Evolutionary conservation across 805 yeast species (phyloP), one percentile per base, ranked within the genome.

Genomic region (Candida berthetii): DNA sequence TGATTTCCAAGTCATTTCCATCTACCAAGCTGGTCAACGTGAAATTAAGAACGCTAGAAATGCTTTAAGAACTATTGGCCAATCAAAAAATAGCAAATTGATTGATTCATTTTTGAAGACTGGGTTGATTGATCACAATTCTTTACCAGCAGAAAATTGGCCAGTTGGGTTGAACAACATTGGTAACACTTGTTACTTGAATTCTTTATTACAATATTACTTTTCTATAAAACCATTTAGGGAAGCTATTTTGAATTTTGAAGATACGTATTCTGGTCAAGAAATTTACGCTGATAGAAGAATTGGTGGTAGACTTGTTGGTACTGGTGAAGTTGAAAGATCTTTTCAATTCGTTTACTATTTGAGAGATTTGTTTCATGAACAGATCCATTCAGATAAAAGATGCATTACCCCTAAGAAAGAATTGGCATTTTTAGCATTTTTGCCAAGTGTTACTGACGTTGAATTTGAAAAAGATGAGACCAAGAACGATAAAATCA

Each of bases 141-240:
- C 73, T 2, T 60, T 85, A 16, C 81, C 89, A 0, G 74, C 78
- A 0, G 80, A 75, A 14, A 73, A 76, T 38, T 81, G 91, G 77
- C 99, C 99, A 0, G 86, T 88, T 3, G 99, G 99, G 0, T 70
- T 93, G 55, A 86, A 84, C 61, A 93, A 93, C 57, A 90, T 89
- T 47, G 99, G 99, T 19, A 93, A 93, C 58, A 91, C 99, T 0
- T 93, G 99, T 61, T 90, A 90, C 52, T 68, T 93, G 60, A 91
- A 93, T 58, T 91, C 98, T 0, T 68, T 93, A 38, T 65, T 91
- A 34, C 99, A 91, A 57, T 91, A 84, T 55, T 91, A 88, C 60
- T 93, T 89, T 65, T 84, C 88, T 7, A 77, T 93, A 36, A 76
- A 78, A 42, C 97, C 96, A 0, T 66, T 93, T 32, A 71, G 97